phyloP scores from a whole-genome alignment of 2,329 filamentous ascomycete species.

The Pezicula carpinea region DNA sequence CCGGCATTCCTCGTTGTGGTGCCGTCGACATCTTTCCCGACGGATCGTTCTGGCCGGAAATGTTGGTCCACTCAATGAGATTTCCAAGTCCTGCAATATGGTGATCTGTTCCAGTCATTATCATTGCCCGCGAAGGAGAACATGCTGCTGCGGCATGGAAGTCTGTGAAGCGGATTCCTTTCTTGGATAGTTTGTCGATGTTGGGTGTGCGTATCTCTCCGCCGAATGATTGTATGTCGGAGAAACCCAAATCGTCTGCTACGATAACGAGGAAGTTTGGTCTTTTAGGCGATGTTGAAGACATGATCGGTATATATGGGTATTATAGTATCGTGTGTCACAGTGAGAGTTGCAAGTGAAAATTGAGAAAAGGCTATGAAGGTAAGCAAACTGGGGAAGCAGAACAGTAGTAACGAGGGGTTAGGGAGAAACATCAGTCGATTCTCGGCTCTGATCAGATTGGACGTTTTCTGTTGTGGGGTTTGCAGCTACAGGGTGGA shows the following conservation, averaged over 20 bases:
- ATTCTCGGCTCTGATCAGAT: too few species aligned
- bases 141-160: constrained; percentile 57
- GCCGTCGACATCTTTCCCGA: constrained; percentile 37
- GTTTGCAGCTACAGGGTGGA: too few species aligned
- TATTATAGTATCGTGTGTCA: not conserved
- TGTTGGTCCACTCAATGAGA: constrained; percentile 35
- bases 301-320: not conserved
- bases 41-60: constrained; percentile 13
- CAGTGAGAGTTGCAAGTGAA: not conserved
- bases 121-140: constrained; percentile 55
- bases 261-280: constrained; percentile 42
- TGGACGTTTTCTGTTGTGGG: too few species aligned
- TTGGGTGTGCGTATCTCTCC: constrained; percentile 55
- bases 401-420: too few species aligned
- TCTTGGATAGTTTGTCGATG: constrained; percentile 45
- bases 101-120: constrained; percentile 53
- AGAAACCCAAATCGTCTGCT: constrained; percentile 40
- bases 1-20: constrained; percentile 42
- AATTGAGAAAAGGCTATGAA: not conserved
- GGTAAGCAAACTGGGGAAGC: too few species aligned
- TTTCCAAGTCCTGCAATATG: constrained; percentile 47
- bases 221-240: constrained; percentile 46
- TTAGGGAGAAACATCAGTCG: too few species aligned
- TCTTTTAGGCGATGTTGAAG: constrained; percentile 4
- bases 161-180: constrained; percentile 51